Evolutionary conservation across 345 rosid genomes (phyloP).

Genomic region (Eucalyptus melliodora): DNA sequence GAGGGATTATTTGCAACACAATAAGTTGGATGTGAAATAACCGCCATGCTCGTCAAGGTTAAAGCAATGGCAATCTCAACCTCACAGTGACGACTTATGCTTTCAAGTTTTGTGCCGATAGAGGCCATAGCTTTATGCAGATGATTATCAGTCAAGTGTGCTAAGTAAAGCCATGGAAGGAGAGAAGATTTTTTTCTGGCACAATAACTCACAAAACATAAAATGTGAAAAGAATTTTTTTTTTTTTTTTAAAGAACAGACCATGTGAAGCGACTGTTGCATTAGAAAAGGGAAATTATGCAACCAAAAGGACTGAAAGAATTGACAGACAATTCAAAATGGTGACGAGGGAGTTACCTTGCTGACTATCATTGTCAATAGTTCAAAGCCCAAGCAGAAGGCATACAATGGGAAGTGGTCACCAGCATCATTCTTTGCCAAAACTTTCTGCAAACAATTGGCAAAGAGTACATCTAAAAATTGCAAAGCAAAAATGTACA

Average conservation of each 20-base stretch:
- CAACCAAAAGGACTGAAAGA: background rate
- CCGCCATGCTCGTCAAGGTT: background rate
- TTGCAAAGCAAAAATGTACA: background rate
- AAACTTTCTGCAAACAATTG: slow-evolving; percentile 34
- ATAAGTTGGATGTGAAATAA: background rate
- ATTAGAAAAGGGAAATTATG: background rate
- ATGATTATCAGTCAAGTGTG: background rate
- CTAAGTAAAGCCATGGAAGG: background rate
- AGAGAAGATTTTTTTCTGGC: background rate
- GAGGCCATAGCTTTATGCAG: background rate
- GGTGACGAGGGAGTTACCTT: slow-evolving; percentile 23
- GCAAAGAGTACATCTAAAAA: background rate
- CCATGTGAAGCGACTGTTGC: background rate
- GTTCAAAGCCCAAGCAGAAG: slow-evolving; percentile 84
- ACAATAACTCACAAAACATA: background rate
- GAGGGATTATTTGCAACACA: background rate
- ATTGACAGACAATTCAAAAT: background rate
- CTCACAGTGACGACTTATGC: background rate
- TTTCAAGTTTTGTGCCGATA: background rate
- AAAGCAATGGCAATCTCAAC: background rate
- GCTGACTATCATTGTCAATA: slow-evolving; percentile 71
- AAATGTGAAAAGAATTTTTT: rapidly evolving
- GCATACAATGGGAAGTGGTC: slow-evolving; percentile 79
- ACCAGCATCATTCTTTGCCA: slow-evolving; percentile 77
- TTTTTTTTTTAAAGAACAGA: background rate